phyloP scores from a whole-genome alignment of 2,329 filamentous ascomycete genomes.

The Sclerotinia borealis region DNA sequence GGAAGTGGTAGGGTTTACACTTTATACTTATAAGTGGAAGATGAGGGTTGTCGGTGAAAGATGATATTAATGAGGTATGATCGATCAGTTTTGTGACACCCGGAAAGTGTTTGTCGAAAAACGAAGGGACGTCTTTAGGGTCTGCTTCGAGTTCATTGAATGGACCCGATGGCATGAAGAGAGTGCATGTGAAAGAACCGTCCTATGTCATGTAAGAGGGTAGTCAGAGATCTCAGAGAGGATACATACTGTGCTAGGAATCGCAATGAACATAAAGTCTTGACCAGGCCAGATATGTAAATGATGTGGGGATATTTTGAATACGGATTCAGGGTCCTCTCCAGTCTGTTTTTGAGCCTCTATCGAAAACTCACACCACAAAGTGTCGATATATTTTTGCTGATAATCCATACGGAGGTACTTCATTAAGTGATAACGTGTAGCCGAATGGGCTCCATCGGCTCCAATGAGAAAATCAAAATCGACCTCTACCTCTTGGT shows the following conservation, averaged over 20 bases:
- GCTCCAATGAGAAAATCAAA: conserved; percentile 94
- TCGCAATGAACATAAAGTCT: conserved; percentile 97
- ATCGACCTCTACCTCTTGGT: conserved; percentile 67
- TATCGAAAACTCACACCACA: conserved; percentile 96
- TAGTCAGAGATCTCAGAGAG: background rate
- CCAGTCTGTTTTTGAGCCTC: conserved; percentile 21
- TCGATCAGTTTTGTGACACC: conserved; percentile 72
- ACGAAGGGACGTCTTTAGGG: conserved; percentile 54
- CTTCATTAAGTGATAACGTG: conserved; percentile 94
- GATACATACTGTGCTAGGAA: conserved; percentile 52
- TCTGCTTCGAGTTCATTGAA: conserved; percentile 63
- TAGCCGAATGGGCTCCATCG: conserved; percentile 89
- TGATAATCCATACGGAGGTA: conserved; percentile 83
- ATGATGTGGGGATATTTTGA: conserved; percentile 83
- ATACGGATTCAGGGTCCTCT: conserved; percentile 41
- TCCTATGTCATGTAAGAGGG: conserved; percentile 49
- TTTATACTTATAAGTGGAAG: conserved; percentile 91
- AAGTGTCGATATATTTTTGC: conserved; percentile 90
- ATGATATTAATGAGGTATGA: conserved; percentile 59
- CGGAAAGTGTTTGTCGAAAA: conserved; percentile 81
- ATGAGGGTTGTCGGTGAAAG: conserved; percentile 79
- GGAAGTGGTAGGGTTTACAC: conserved; percentile 81
- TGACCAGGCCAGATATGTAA: conserved; percentile 95
- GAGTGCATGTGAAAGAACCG: conserved; percentile 88
- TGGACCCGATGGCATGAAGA: conserved; percentile 72